These are phyloP conservation scores for Vigna trinervia DNA, from an alignment of 306 rosid species.

Conservation along the genomic window DNA sequence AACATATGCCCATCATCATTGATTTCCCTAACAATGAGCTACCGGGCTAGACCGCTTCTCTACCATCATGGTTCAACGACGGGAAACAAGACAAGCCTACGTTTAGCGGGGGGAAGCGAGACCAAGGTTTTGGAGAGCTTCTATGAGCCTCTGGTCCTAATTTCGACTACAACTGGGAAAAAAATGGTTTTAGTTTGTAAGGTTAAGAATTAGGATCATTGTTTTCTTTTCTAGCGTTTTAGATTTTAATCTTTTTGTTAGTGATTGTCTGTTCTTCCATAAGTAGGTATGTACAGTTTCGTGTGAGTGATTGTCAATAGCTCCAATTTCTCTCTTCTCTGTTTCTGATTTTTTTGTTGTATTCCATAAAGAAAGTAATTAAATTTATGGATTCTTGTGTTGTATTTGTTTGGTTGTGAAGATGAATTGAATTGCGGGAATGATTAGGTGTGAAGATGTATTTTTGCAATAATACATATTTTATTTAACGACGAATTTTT, in stretches of 20 bases:
- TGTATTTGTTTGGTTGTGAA: too few species aligned
- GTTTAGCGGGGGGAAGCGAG: constrained; percentile 67
- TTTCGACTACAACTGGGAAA: constrained; percentile 73
- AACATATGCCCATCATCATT: constrained; percentile 60
- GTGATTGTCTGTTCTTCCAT: not conserved
- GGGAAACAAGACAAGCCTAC: constrained; percentile 52
- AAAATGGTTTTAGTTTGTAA: constrained; percentile 18
- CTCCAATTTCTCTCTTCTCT: too few species aligned
- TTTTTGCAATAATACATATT: too few species aligned
- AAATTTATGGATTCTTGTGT: too few species aligned
- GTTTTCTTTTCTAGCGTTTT: constrained; percentile 26
- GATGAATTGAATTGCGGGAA: too few species aligned
- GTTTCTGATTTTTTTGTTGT: too few species aligned
- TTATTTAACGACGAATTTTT: too few species aligned
- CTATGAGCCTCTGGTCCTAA: constrained; percentile 87
- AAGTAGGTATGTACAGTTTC: constrained; percentile 13
- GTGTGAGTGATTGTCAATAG: too few species aligned
- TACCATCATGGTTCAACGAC: constrained; percentile 56
- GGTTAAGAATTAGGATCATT: not conserved
- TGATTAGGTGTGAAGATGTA: too few species aligned
- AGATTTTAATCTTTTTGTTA: not conserved
- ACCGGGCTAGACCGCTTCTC: constrained; percentile 43
- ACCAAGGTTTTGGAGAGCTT: constrained; percentile 91
- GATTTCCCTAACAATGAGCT: constrained; percentile 47
- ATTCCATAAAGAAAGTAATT: too few species aligned